These are phyloP conservation scores for Populus hybrid DNA, from an alignment of 441 rosid genomes.

Conservation along the genomic window DNA sequence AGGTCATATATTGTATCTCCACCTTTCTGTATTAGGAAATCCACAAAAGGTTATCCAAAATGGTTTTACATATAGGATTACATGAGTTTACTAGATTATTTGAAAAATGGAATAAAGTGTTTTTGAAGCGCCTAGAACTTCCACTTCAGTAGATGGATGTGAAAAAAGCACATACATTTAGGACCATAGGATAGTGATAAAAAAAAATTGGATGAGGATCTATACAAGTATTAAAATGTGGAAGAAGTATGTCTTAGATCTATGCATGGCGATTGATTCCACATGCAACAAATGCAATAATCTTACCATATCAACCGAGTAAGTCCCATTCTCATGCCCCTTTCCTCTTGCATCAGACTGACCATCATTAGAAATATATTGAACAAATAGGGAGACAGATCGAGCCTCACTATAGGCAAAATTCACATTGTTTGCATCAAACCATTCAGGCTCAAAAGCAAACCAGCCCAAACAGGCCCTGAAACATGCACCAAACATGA, in stretches of 20 bases:
- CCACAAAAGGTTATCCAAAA: neutral
- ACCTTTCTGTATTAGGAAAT: neutral
- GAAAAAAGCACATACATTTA: neutral
- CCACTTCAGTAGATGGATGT: neutral
- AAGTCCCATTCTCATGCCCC: slow-evolving; percentile 52
- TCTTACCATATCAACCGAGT: slow-evolving; percentile 53
- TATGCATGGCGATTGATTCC: neutral
- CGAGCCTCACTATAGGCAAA: slow-evolving; percentile 86
- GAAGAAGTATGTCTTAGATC: neutral
- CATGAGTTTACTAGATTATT: neutral
- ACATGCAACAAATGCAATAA: slow-evolving; percentile 2
- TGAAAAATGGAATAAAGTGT: neutral
- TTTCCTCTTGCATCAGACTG: slow-evolving; percentile 65
- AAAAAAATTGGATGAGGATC: neutral
- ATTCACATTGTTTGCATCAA: slow-evolving; percentile 55
- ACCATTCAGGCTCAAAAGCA: slow-evolving; percentile 94
- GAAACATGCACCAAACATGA: slow-evolving; percentile 34
- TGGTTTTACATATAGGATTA: neutral
- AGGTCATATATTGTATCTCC: neutral
- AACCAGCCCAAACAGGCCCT: slow-evolving; percentile 98
- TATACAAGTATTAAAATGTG: neutral
- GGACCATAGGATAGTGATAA: neutral
- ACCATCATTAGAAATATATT: slow-evolving; percentile 67
- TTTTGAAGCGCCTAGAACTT: neutral
- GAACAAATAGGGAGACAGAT: slow-evolving; percentile 75